These are phyloP conservation scores for Aspergillus piperis DNA, from an alignment of 2,329 filamentous ascomycete species.

Conservation along the genomic window DNA sequence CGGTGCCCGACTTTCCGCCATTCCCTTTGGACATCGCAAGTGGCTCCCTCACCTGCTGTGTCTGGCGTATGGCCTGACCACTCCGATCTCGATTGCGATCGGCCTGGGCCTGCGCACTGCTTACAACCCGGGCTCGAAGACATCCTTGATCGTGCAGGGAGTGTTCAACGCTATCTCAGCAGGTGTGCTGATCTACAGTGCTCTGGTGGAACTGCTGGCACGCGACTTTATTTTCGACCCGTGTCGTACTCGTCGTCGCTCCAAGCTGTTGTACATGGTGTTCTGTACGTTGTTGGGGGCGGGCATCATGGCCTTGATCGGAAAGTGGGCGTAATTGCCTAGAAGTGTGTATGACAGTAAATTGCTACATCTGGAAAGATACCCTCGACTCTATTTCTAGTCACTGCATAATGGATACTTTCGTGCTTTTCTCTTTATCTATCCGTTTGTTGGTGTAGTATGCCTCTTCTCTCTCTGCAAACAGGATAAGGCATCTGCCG, in stretches of 20 bases:
- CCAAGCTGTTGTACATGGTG: conserved; percentile 46
- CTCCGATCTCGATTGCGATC: conserved; percentile 4
- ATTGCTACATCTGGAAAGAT: neutral
- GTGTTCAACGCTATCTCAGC: conserved; percentile 5
- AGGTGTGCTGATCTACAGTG: conserved; percentile 1
- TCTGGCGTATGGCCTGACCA: conserved; percentile 3
- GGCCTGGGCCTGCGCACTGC: neutral
- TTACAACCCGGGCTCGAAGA: conserved; percentile 3
- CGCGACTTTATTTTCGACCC: conserved; percentile 8
- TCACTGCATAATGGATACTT: no score
- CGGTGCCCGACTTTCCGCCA: conserved; percentile 60
- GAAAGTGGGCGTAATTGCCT: conserved; percentile 50
- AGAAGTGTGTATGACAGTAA: neutral
- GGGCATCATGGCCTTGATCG: conserved; percentile 52
- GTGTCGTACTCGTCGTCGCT: conserved; percentile 1
- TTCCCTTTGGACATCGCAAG: conserved; percentile 47
- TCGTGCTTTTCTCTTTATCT: no score
- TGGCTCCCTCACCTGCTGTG: neutral
- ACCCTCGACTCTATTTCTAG: no score
- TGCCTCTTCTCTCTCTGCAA: no score
- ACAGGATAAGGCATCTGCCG: neutral
- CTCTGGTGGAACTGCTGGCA: conserved; percentile 1
- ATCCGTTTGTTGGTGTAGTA: no score
- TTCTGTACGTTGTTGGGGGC: conserved; percentile 43
- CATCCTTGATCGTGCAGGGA: conserved; percentile 1